A percentile compares a stretch with the other conserved stretches of the same genome.
These are phyloP conservation scores for Coccomyxa subellipsoidea DNA, from an alignment of 163 green algal genomes.

Conservation along the genomic window DNA sequence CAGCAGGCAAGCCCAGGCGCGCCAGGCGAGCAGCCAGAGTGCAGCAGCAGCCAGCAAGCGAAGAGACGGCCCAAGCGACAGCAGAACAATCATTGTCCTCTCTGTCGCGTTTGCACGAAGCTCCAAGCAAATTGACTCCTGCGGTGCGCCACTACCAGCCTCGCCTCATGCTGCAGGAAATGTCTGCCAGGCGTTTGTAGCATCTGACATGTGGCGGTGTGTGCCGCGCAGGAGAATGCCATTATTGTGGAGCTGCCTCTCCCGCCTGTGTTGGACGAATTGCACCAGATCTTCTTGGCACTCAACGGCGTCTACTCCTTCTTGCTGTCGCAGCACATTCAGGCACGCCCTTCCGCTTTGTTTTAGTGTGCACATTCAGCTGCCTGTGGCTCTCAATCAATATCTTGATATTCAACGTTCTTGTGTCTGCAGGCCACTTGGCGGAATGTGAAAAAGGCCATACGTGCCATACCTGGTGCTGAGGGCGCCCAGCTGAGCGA, in stretches of 20 bases:
- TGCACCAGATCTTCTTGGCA: constrained; percentile 26
- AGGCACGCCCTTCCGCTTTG: constrained; percentile 14
- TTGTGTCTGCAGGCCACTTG: constrained; percentile 24
- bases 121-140: background rate
- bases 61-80: background rate
- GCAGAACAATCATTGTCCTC: background rate
- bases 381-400: no score
- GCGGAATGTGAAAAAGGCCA: constrained; percentile 7
- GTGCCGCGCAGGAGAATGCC: background rate
- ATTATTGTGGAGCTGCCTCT: constrained; percentile 20
- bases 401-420: no score
- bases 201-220: background rate
- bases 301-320: constrained; percentile 30
- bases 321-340: constrained; percentile 30
- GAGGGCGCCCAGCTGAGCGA: constrained; percentile 16
- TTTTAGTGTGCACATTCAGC: no score
- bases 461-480: constrained; percentile 1
- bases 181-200: no score
- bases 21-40: background rate
- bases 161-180: background rate
- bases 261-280: constrained; percentile 20
- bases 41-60: background rate
- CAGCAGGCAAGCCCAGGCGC: background rate
- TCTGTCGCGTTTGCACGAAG: background rate
- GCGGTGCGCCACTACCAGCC: background rate